Percentiles rank a stretch among this genome's conserved stretches.
These are phyloP conservation scores for Magnusiomyces magnusii DNA, from an alignment of 1,139 yeast species.

Conservation along the genomic window DNA sequence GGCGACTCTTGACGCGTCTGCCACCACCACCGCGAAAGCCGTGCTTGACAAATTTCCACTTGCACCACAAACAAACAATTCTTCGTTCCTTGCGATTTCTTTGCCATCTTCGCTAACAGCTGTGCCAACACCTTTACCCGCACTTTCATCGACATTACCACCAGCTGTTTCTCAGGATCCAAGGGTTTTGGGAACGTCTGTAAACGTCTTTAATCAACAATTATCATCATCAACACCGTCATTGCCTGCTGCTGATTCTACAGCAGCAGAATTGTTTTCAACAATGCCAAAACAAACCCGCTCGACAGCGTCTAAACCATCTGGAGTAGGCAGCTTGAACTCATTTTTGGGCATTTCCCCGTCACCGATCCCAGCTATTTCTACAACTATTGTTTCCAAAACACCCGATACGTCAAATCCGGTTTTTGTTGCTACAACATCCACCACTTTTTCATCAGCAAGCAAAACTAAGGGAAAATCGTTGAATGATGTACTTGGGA, in stretches of 20 bases:
- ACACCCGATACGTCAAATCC: neutral
- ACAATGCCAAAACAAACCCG: neutral
- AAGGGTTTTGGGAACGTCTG: neutral
- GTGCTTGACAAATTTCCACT: neutral
- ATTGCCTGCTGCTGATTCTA: neutral
- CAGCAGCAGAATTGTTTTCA: neutral
- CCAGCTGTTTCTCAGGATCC: neutral
- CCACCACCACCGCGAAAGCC: neutral
- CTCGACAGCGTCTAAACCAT: neutral
- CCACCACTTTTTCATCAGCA: neutral
- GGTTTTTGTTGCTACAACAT: neutral
- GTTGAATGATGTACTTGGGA: neutral
- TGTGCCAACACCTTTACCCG: too few species aligned
- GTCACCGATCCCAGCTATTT: neutral
- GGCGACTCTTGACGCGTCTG: neutral
- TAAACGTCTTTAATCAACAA: neutral
- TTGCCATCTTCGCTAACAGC: too few species aligned
- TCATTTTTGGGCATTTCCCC: neutral
- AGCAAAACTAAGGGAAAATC: neutral
- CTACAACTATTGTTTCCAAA: neutral
- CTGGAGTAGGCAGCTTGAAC: neutral
- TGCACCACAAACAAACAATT: neutral
- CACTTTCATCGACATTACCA: neutral
- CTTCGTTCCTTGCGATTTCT: too few species aligned
- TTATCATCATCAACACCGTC: neutral